Evolutionary conservation across 1,284 basidiomycete species (phyloP).

Genomic region (Tremellales sp.): DNA sequence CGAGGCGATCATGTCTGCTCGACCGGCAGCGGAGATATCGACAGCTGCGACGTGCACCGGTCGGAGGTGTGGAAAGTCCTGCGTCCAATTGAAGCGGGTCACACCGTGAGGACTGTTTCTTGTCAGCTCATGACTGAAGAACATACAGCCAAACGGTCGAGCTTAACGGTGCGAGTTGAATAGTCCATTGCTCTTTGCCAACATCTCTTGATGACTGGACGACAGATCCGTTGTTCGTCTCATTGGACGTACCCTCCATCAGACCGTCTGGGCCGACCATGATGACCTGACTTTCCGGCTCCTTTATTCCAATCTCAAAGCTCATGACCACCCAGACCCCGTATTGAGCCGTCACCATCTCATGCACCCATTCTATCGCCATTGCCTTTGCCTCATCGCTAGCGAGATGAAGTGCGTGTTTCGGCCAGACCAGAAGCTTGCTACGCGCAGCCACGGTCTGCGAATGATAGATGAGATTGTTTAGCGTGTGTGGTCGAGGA

Average conservation of each 20-base stretch:
- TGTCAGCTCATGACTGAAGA: too few relatives aligned
- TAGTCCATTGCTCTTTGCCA: too few relatives aligned
- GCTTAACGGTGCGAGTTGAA: too few relatives aligned
- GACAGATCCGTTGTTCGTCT: too few relatives aligned
- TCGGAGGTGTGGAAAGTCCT: slow-evolving; percentile 5
- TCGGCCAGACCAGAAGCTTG: slow-evolving; percentile 19
- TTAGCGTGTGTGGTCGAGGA: background rate
- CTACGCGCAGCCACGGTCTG: slow-evolving; percentile 6
- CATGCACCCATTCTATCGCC: slow-evolving; percentile 5
- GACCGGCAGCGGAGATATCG: too few relatives aligned
- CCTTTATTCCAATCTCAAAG: background rate
- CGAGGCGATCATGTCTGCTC: too few relatives aligned
- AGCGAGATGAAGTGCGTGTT: slow-evolving; percentile 9
- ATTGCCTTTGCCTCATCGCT: background rate
- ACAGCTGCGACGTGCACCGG: slow-evolving; percentile 3
- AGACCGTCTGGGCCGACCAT: too few relatives aligned
- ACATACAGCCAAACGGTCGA: too few relatives aligned
- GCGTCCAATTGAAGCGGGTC: slow-evolving; percentile 7
- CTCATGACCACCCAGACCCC: slow-evolving; percentile 8
- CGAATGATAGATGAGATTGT: slow-evolving; percentile 6
- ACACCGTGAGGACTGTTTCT: background rate
- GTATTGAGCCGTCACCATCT: slow-evolving; percentile 3
- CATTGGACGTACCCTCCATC: too few relatives aligned
- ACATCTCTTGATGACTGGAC: too few relatives aligned
- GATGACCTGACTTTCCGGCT: too few relatives aligned